These are phyloP conservation scores for Amanita polypyramis DNA, from an alignment of 768 basidiomycete genomes.

Conservation along the genomic window DNA sequence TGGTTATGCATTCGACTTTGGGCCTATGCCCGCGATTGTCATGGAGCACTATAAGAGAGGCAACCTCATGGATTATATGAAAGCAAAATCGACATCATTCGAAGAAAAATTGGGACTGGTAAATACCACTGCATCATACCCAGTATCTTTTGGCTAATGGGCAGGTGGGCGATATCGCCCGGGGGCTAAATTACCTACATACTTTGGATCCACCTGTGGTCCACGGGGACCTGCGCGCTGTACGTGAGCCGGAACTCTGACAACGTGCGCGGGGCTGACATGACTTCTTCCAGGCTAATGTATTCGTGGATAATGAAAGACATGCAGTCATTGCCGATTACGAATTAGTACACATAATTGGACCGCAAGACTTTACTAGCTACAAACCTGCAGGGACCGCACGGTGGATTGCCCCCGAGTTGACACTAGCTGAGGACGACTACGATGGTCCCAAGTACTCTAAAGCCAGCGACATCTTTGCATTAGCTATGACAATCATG, in stretches of 20 bases:
- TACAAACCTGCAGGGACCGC: constrained; percentile 15
- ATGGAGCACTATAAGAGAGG: constrained; percentile 15
- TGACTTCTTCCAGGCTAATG: constrained; percentile 14
- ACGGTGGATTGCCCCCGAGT: constrained; percentile 24
- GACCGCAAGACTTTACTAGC: constrained; percentile 14
- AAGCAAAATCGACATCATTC: not conserved
- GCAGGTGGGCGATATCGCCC: constrained; percentile 8
- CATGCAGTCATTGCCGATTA: constrained; percentile 19
- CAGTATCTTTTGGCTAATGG: not conserved
- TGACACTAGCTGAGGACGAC: constrained; percentile 14
- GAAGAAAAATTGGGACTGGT: constrained; percentile 8
- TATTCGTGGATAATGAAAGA: constrained; percentile 15
- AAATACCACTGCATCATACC: not conserved
- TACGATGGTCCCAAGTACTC: constrained; percentile 7
- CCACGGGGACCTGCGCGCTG: constrained; percentile 20
- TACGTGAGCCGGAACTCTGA: not conserved
- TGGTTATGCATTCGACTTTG: constrained; percentile 10
- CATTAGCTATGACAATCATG: constrained; percentile 19
- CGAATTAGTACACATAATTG: constrained; percentile 16
- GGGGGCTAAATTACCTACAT: constrained; percentile 18
- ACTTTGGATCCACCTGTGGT: constrained; percentile 9
- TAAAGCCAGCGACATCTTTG: constrained; percentile 16
- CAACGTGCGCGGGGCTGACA: not conserved
- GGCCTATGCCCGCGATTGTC: constrained; percentile 17
- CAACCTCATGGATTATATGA: constrained; percentile 15